These are phyloP conservation scores for Coemansia sp. DNA, from an alignment of 192 early-diverging fungal genomes.

Conservation along the genomic window DNA sequence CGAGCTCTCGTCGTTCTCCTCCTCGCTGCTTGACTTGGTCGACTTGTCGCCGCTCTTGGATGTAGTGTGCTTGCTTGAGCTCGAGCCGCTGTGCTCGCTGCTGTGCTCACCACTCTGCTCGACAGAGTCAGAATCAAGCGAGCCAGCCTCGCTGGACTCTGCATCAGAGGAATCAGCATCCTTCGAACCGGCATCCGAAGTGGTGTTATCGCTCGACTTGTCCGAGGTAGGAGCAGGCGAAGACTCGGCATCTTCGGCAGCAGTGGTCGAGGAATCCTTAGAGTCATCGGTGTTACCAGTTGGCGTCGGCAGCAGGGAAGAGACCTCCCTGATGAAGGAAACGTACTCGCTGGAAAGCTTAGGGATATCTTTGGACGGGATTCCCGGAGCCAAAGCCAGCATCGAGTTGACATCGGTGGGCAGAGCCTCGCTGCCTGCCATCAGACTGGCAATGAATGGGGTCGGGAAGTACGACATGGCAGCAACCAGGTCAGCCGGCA, in stretches of 20 bases:
- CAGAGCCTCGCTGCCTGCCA: conserved; percentile 23
- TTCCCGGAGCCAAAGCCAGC: conserved; percentile 21
- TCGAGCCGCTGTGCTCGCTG: neutral
- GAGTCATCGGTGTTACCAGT: conserved; percentile 7
- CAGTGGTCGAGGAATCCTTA: neutral
- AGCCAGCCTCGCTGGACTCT: too few species aligned
- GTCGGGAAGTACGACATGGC: conserved; percentile 28
- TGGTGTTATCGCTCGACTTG: too few species aligned
- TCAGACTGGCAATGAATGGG: conserved; percentile 20
- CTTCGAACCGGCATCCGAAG: too few species aligned
- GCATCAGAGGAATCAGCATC: too few species aligned
- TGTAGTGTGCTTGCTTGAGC: neutral
- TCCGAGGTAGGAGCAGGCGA: conserved; percentile 3
- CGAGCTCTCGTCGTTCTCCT: neutral
- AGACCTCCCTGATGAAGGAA: conserved; percentile 24
- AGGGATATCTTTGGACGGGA: conserved; percentile 12
- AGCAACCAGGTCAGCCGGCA: conserved; percentile 27
- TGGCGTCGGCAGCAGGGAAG: conserved; percentile 19
- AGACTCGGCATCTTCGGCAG: neutral
- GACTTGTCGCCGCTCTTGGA: neutral
- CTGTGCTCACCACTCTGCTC: neutral
- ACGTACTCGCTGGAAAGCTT: conserved; percentile 35
- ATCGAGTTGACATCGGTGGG: conserved; percentile 28
- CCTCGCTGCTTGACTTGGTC: neutral
- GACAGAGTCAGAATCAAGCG: neutral